Evolutionary conservation across 192 early-diverging fungal species (phyloP).

Genomic region (Nowakowskiella sp.): DNA sequence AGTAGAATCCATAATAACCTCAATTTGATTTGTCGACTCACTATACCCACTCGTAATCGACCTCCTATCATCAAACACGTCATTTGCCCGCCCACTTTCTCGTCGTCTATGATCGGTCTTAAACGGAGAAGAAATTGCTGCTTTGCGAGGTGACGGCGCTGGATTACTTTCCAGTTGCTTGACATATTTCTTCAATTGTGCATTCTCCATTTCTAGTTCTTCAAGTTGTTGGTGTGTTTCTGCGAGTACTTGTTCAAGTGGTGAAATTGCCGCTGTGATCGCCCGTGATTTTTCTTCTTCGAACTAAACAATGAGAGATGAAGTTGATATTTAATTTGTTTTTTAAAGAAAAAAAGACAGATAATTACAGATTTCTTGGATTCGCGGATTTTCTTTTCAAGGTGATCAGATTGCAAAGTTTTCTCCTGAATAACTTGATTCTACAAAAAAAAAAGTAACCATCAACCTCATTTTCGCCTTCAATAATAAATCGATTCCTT

Average conservation of each 20-base stretch:
- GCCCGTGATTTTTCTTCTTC: conserved; percentile 51
- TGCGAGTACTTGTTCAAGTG: conserved; percentile 67
- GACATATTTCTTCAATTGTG: conserved; percentile 17
- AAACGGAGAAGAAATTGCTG: too few species aligned
- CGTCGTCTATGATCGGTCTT: conserved; percentile 6
- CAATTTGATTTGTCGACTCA: conserved; percentile 8
- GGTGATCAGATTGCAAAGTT: conserved; percentile 64
- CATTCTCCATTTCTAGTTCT: conserved; percentile 58
- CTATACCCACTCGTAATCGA: conserved; percentile 8
- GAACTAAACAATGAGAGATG: conserved; percentile 50
- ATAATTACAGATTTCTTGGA: conserved; percentile 50
- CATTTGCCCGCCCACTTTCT: conserved; percentile 5
- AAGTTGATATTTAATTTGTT: conserved; percentile 9
- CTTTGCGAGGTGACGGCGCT: not conserved
- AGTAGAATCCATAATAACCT: conserved; percentile 11
- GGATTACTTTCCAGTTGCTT: conserved; percentile 8
- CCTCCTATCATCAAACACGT: conserved; percentile 4
- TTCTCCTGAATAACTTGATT: conserved; percentile 74
- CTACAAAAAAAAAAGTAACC: conserved; percentile 20
- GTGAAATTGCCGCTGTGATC: conserved; percentile 46
- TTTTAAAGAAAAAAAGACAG: not conserved
- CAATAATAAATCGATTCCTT: too few species aligned
- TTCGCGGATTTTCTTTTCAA: conserved; percentile 71
- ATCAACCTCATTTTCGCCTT: not conserved
- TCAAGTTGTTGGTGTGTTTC: conserved; percentile 63